Conservation (phyloP, 257 asterid species). For the Solanum ossicruentum region DNA sequence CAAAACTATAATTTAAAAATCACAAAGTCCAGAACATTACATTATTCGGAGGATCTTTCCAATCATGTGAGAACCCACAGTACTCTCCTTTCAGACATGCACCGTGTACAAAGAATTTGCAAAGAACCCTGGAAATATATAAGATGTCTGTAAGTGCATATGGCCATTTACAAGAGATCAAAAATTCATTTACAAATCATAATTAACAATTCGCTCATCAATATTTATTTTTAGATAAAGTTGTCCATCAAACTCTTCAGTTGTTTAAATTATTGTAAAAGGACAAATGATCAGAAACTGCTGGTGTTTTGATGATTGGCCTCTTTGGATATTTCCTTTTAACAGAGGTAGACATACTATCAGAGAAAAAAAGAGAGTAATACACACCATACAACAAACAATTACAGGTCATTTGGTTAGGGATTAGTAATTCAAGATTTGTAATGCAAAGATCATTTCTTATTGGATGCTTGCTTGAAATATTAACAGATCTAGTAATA, state of each 20-base stretch:
- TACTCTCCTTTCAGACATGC: constrained; percentile 92
- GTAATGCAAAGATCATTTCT: neutral
- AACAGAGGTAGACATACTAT: neutral
- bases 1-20: neutral
- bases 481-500: neutral
- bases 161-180: neutral
- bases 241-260: neutral
- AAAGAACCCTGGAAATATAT: constrained; percentile 52
- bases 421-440: neutral
- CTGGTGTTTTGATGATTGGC: neutral
- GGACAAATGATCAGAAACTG: neutral
- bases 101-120: constrained; percentile 90
- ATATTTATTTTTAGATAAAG: neutral
- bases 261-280: neutral
- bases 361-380: neutral
- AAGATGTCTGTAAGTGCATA: neutral
- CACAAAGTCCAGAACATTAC: constrained; percentile 11
- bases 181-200: neutral
- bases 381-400: neutral
- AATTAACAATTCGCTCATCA: neutral
- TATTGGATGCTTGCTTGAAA: neutral
- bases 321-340: neutral
- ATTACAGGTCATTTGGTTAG: neutral
- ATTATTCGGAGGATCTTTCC: constrained; percentile 62
- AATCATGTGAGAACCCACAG: constrained; percentile 81